Percentiles rank a stretch among this genome's conserved stretches.
Conservation (phyloP, 768 basidiomycete species). For the Rhodotorula graminis region DNA sequence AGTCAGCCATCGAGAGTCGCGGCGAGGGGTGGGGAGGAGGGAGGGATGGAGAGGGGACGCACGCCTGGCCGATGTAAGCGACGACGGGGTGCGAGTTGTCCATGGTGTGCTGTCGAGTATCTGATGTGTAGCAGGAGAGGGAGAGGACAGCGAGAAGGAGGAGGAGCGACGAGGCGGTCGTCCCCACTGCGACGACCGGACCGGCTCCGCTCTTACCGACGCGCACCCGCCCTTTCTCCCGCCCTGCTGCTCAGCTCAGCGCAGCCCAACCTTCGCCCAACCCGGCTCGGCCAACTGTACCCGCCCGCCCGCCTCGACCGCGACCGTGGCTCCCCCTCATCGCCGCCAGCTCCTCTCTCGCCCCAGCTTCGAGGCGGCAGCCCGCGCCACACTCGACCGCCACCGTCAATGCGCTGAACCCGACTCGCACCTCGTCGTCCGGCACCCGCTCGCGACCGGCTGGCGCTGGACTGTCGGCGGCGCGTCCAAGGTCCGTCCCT, state of each 20-base stretch:
- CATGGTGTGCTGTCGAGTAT: background rate
- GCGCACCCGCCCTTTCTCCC: no score
- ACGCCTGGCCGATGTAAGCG: slow-evolving; percentile 33
- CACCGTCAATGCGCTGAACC: background rate
- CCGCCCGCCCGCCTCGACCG: background rate
- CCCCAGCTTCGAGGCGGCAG: background rate
- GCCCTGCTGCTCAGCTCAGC: background rate
- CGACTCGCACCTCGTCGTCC: no score
- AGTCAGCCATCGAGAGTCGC: background rate
- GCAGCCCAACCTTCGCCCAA: background rate
- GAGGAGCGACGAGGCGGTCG: background rate
- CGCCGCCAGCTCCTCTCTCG: background rate
- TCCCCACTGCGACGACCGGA: background rate
- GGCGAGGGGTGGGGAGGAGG: background rate
- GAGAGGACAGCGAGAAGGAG: background rate
- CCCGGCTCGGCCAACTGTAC: background rate
- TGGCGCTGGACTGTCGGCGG: background rate
- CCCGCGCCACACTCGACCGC: background rate
- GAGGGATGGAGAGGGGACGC: background rate
- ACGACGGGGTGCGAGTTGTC: slow-evolving; percentile 32
- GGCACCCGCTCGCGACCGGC: background rate
- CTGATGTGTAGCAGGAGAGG: background rate
- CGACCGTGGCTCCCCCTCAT: background rate
- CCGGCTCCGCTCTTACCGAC: background rate
- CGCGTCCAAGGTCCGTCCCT: background rate